Evolutionary conservation across 2,329 filamentous ascomycete genomes (phyloP), one percentile per base, ranked within the genome.

Genomic region (Dothidotthia symphoricarpi): DNA sequence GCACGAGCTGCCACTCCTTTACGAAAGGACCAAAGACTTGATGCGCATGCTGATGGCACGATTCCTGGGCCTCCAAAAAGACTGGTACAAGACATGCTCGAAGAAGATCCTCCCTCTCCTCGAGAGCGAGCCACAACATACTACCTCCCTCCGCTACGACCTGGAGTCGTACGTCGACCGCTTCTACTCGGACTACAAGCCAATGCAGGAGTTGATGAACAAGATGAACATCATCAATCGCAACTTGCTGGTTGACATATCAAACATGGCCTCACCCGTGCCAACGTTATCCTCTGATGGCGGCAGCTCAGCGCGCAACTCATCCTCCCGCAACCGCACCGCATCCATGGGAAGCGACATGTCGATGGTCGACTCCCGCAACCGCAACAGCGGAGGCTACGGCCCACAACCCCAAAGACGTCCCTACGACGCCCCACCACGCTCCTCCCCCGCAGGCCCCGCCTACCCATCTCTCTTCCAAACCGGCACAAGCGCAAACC

Each of bases 1-100:
- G 68, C 85, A 91, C 51, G 91, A 97, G 63, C 76, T 98, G 31
- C 91, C 91, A 1, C 83, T 83, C 61, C 76, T 98, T 12, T 95
- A 93, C 34, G 70, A 73, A 6, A 71, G 93, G 47, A 96, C 91
- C 1, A 87, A 88, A 45, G 86, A 83, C 55, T 74, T 96, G 45
- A 88, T 93, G 55, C 86, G 89, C 55, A 83, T 86, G 16, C 91
- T 88, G 55, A 75, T 95, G 28, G 80, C 78, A 40, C 89, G 88
- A 55, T 88, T 97, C 57, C 81, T 96, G 51, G 82, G 85, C 47
- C 83, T 95, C 30, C 90, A 96, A 66, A 77, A 81, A 13, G 76
- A 80, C 32, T 98, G 91, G 91, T 90, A 84, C 62, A 76, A 76
- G 39, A 82, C 88, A 26, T 90, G 89, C 81, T 84, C 86, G 55